Base-by-base conservation (phyloP, 768 basidiomycete species). In the Lentinula sp. region DNA sequence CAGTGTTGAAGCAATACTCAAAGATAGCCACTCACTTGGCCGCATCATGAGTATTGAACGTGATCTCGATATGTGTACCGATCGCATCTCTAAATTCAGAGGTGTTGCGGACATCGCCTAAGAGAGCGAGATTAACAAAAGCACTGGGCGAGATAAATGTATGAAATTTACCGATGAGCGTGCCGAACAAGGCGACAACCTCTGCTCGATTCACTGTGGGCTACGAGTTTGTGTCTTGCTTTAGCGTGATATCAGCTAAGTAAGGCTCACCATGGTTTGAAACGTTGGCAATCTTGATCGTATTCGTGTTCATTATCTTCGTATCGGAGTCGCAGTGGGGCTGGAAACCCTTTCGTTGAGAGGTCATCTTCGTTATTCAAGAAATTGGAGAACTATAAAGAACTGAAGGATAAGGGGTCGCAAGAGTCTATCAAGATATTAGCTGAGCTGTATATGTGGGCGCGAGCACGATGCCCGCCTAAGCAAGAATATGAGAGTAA, bases 131-230 rank as follows among this genome's bases (percentile, higher is more conserved):
- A 23, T n/a, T 42, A 32, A n/a, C 35, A 33, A 37, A 28, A 57
- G 41, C 36, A 7, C 20, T 16, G 43, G 57, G 10, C 32, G 57
- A 41, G 48, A 41, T 42, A 20, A 41, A 28, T 42, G 48, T 35
- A 64, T 12, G 16, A 52, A 46, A 63, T 67, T 20, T 67, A 85
- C 86, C 85, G 56, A 86, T 83, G 50, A 84, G 74, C 35, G 74
- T 80, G 61, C 74, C 78, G 68, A 88, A 88, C 60, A 87, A 71
- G 13, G 82, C 74, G 20, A 82, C 72, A 20, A 87, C 74, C 64
- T 87, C 85, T 33, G 69, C 69, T 64, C 75, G 71, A 58, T 71
- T 74, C 36, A 72, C 78, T 77, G 60, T 41, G 52, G 51, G 57
- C 62, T 46, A 15, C 10, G 9, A n/a, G 4, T n/a, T 3, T 7